These are phyloP conservation scores for Lichenothelia convexa DNA, from an alignment of 495 filamentous ascomycete genomes.

Conservation along the genomic window DNA sequence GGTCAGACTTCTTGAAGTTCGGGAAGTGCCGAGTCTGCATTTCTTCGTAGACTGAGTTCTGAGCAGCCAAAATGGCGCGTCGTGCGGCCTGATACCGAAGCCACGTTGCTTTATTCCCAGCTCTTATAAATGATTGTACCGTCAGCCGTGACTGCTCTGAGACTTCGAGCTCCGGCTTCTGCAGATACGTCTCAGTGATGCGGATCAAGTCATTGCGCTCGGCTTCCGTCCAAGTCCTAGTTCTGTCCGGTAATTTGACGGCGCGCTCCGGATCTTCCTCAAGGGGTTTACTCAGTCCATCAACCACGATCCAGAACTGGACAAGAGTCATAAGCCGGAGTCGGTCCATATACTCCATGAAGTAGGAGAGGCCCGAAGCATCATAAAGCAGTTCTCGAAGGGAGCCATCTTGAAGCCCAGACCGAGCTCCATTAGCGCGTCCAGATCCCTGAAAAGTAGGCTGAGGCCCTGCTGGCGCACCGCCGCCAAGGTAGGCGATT, in stretches of 20 bases:
- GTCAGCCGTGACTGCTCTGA: constrained; percentile 43
- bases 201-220: constrained; percentile 76
- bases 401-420: constrained; percentile 42
- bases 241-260: no score
- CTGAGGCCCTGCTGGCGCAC: constrained; percentile 30
- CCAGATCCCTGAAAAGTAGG: constrained; percentile 10
- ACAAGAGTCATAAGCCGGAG: constrained; percentile 71
- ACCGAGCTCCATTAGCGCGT: constrained; percentile 17
- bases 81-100: constrained; percentile 72
- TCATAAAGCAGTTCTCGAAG: constrained; percentile 71
- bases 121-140: constrained; percentile 61
- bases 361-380: constrained; percentile 80
- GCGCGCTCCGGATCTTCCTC: constrained; percentile 87
- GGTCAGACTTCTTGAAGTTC: constrained; percentile 74
- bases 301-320: constrained; percentile 97
- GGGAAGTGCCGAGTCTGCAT: constrained; percentile 65
- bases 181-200: constrained; percentile 79
- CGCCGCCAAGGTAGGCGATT: constrained; percentile 62
- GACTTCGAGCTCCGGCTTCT: constrained; percentile 62
- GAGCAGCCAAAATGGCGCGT: constrained; percentile 60
- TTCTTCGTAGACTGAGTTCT: constrained; percentile 64
- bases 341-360: constrained; percentile 99
- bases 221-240: constrained; percentile 68
- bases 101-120: constrained; percentile 53
- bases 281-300: constrained; percentile 88